Evolutionary conservation across 2,329 filamentous ascomycete genomes (phyloP).

Genomic region (Monosporascus sp.): DNA sequence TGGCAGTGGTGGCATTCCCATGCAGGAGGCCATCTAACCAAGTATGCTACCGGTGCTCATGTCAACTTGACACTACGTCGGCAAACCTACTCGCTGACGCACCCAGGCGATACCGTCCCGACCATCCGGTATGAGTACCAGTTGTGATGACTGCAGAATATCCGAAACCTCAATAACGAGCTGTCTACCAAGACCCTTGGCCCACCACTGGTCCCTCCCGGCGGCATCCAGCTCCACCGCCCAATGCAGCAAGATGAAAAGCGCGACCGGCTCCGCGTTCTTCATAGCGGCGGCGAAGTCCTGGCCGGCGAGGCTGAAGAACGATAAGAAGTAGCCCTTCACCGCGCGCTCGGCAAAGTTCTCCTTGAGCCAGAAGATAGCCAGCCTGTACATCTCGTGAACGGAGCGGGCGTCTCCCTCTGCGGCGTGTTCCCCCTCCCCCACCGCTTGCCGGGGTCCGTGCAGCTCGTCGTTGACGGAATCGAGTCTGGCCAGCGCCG

Average conservation of each 20-base stretch:
- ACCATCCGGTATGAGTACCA: constrained; percentile 15
- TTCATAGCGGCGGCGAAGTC: constrained; percentile 27
- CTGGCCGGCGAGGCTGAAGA: constrained; percentile 24
- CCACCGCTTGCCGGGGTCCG: neutral
- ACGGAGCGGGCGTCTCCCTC: neutral
- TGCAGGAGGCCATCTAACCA: too few species aligned
- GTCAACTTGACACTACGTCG: neutral
- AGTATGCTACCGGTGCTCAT: too few species aligned
- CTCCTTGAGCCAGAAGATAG: constrained; percentile 22
- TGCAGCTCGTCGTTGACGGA: constrained; percentile 16
- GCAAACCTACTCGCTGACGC: constrained; percentile 14
- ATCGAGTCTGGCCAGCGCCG: constrained; percentile 16
- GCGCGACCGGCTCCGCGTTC: constrained; percentile 27
- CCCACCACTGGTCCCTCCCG: constrained; percentile 21
- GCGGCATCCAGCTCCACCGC: constrained; percentile 26
- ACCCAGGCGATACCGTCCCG: constrained; percentile 23
- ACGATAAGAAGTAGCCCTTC: constrained; percentile 26
- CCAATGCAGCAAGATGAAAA: constrained; percentile 34
- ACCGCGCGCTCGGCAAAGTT: constrained; percentile 30
- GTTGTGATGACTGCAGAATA: constrained; percentile 15
- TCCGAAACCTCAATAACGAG: constrained; percentile 21
- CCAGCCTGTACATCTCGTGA: constrained; percentile 14
- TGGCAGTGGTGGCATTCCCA: too few species aligned
- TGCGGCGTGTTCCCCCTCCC: neutral
- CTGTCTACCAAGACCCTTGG: constrained; percentile 10